phyloP scores from a whole-genome alignment of 2,329 filamentous ascomycete species.

The Hypoxylon sp. region DNA sequence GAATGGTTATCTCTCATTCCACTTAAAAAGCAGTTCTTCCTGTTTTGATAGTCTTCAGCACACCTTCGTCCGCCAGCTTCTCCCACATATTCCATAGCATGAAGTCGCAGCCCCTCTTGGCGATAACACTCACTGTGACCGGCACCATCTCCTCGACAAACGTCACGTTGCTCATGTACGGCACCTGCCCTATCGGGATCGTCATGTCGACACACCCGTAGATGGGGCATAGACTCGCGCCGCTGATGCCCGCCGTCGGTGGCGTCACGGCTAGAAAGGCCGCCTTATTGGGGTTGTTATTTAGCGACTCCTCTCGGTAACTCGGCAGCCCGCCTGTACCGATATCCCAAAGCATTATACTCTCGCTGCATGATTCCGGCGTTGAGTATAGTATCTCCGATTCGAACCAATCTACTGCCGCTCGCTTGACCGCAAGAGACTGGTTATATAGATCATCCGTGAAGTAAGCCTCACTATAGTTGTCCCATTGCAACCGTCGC shows the following conservation, averaged over 20 bases:
- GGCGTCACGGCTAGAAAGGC: constrained; percentile 55
- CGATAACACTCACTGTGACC: constrained; percentile 60
- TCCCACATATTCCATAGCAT: constrained; percentile 60
- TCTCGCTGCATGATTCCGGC: constrained; percentile 58
- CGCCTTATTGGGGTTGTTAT: constrained; percentile 51
- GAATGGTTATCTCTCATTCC: neutral
- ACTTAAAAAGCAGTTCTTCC: constrained; percentile 48
- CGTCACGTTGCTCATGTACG: constrained; percentile 58
- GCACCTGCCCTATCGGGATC: constrained; percentile 60
- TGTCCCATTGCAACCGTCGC: constrained; percentile 51
- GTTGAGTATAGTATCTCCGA: constrained; percentile 55
- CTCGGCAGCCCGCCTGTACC: constrained; percentile 59
- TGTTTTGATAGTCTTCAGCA: constrained; percentile 57
- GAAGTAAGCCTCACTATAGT: constrained; percentile 49
- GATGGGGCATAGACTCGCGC: constrained; percentile 56
- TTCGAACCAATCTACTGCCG: constrained; percentile 58
- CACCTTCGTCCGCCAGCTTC: constrained; percentile 57
- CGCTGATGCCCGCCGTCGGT: constrained; percentile 51
- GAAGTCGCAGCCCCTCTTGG: constrained; percentile 61
- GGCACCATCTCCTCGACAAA: constrained; percentile 59
- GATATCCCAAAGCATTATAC: constrained; percentile 60
- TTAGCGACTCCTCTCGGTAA: constrained; percentile 56
- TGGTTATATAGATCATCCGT: constrained; percentile 47
- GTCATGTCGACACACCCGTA: constrained; percentile 59
- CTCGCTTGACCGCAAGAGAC: constrained; percentile 52